Evolutionary conservation across 768 basidiomycete genomes (phyloP).

Genomic region (Naganishia vishniacii): DNA sequence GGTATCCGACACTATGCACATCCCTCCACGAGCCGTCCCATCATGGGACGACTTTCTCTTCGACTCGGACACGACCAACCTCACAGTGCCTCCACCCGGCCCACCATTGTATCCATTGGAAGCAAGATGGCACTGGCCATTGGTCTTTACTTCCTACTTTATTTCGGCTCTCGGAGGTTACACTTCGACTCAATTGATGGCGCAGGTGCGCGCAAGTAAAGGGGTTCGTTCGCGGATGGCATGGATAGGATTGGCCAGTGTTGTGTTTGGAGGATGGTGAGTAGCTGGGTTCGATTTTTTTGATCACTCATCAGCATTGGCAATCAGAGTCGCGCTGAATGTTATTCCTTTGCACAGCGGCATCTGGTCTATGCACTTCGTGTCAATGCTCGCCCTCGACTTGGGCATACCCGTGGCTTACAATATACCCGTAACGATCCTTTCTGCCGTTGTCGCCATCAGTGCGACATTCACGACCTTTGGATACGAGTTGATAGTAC

Average conservation of each 20-base stretch:
- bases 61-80: slow-evolving; percentile 2
- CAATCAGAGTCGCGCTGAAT: not conserved
- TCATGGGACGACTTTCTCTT: slow-evolving; percentile 20
- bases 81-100: not conserved
- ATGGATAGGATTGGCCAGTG: slow-evolving; percentile 19
- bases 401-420: slow-evolving; percentile 15
- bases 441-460: slow-evolving; percentile 22
- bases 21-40: not conserved
- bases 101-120: slow-evolving; percentile 9
- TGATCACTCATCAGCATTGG: not conserved
- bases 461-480: slow-evolving; percentile 18
- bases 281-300: not conserved
- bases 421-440: slow-evolving; percentile 5
- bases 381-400: slow-evolving; percentile 20
- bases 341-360: not conserved
- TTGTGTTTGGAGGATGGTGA: slow-evolving; percentile 26
- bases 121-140: slow-evolving; percentile 9
- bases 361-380: slow-evolving; percentile 23
- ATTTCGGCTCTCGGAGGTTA: slow-evolving; percentile 25
- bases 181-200: slow-evolving; percentile 24
- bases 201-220: slow-evolving; percentile 20
- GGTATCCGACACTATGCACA: no score
- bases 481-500: slow-evolving; percentile 21
- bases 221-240: slow-evolving; percentile 5
- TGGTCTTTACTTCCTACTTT: slow-evolving; percentile 18